Evolutionary conservation across 331 rosid genomes (phyloP).

Genomic region (Prunus yedoensis): DNA sequence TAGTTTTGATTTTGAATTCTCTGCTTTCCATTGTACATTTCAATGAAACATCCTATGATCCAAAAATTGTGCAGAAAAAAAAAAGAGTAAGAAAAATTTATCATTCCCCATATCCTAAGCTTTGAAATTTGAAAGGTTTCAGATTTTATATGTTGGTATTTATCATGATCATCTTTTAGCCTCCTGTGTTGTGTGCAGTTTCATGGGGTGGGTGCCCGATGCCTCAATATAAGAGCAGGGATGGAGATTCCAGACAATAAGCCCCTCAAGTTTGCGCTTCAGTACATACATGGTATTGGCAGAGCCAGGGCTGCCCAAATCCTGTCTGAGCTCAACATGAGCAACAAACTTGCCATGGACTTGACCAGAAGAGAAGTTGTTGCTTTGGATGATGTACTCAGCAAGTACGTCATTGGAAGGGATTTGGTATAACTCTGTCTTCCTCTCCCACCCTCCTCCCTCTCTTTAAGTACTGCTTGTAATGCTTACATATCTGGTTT

Average conservation of each 20-base stretch:
- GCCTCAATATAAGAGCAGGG: slow-evolving; percentile 67
- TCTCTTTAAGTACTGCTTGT: neutral
- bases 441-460: neutral
- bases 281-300: slow-evolving; percentile 66
- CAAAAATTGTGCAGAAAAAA: neutral
- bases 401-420: slow-evolving; percentile 66
- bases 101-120: neutral
- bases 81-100: neutral
- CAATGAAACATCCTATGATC: neutral
- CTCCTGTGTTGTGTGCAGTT: slow-evolving; percentile 31
- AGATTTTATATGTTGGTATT: neutral
- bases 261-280: slow-evolving; percentile 62
- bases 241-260: slow-evolving; percentile 72
- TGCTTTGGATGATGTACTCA: slow-evolving; percentile 58
- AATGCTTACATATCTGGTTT: neutral
- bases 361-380: slow-evolving; percentile 67
- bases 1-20: neutral
- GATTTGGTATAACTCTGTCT: slow-evolving; percentile 54
- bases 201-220: slow-evolving; percentile 30
- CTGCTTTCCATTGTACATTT: neutral
- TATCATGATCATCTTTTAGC: neutral
- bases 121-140: neutral
- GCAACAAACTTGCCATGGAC: slow-evolving; percentile 67
- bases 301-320: slow-evolving; percentile 63
- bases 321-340: slow-evolving; percentile 61